Base-by-base conservation (phyloP, 1,139 yeast genomes). In the Sugiyamaella neomexicana region DNA sequence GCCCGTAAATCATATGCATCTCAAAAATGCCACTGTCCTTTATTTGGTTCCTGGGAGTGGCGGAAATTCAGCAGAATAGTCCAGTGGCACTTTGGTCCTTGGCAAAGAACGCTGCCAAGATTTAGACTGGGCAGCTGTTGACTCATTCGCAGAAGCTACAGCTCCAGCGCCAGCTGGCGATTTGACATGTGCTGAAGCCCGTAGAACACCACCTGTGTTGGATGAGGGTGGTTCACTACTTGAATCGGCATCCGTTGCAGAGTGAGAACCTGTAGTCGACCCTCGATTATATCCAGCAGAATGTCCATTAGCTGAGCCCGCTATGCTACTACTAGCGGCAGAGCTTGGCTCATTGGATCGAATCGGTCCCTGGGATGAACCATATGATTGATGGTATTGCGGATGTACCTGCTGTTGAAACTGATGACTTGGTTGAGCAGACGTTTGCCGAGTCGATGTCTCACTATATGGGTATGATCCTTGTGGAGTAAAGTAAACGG, bases 51-150 rank as follows among this genome's bases (percentile, higher is more conserved):
- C 41, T 12, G 31, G 42, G 2, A 45, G 49, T 8, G 49, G 42
- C 2, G 49, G 49, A 34, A 45, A 45, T 2, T 45, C 49, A 5
- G 42, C 39, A 20, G 49, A 20, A 12, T 36, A 45, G 32, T 45
- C 41, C n/a, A 37, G 2, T n/a, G 32, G 40, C 34, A 36, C 37
- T 29, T 16, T 16, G 10, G 25, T 15, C 29, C 13, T 16, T 29
- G 25, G 16, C 17, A 29, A 20, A 5, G 27, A 15, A 16, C 17
- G 41, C 41, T 15, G 41, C 25, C 25, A 2, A 5, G 10, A 2
- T 40, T 23, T 40, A 5, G 44, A 16, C 23, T 40, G 25, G 25
- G 5, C 25, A n/a, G n/a, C n/a, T n/a, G n/a, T n/a, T 5, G 25
- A 20, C 25, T 20, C 25, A 20, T 3, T 5, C 25, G 25, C 25